Evolutionary conservation across 1,139 yeast species (phyloP), one percentile per base, ranked within the genome.

Genomic region (Blastobotrys raffinosifermentans): DNA sequence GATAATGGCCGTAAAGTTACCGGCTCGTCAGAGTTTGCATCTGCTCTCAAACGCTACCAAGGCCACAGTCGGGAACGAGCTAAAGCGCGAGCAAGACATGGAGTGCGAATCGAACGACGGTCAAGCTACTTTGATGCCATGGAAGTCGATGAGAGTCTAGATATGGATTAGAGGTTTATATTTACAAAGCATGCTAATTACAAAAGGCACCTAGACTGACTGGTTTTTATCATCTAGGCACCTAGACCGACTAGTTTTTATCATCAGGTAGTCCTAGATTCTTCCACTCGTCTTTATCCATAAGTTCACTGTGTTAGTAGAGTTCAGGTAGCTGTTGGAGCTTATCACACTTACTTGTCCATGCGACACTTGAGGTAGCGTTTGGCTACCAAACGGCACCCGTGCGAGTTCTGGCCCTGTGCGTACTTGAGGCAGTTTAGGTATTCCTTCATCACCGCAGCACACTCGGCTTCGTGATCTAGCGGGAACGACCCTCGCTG

Each of bases 401-500:
- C 85, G 21, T 91, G 86, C 4, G 96, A 93, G 60, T 89, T 87
- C 50, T 79, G 78, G 46, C 91, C 91, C 41, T 72, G 72, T 10
- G 89, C 86, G 31, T 77, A 67, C 54, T 81, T 80, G 65, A 91
- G 66, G 61, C 98, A 91, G 38, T 76, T 66, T 46, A 91, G 66
- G 57, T 91, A 91, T 43, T 74, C 75, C 37, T 68, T 60, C 94
- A 87, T 91, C 45, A 77, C 73, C 17, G 69, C 69, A 13, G 77
- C 75, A 57, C 97, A 91, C 51, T 91, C 97, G 19, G 70, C 84
- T 45, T 77, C 84, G 56, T 91, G 98, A 54, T 91, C 98, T 37
- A 91, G 67, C 1, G 97, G 98, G 60, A 91, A 91, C 0, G 96
- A 84, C 0, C 98, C 98, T 51, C 96, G 69, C 51, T 89, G 95